Conservation (phyloP, 441 rosid species). For the Eugenia klotzschiana region DNA sequence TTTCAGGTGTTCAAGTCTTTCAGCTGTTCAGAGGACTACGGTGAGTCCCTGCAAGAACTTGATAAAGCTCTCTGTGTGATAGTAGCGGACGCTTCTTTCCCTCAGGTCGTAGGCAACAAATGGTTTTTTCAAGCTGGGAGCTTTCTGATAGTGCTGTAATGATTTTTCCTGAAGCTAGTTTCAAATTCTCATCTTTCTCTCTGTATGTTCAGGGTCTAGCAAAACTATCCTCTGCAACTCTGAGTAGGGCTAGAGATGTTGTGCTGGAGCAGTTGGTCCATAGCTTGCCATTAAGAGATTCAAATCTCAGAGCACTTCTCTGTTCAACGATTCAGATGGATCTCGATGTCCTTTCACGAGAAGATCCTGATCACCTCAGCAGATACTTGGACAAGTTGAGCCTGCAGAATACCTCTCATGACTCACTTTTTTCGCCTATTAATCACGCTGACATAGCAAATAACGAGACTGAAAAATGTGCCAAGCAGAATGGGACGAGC, state of each 20-base stretch:
- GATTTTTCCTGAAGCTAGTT: background rate
- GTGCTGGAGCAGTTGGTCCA: slow-evolving; percentile 31
- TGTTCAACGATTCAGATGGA: slow-evolving; percentile 43
- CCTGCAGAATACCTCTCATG: slow-evolving; percentile 8
- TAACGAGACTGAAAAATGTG: background rate
- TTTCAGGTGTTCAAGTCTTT: slow-evolving; percentile 38
- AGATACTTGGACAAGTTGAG: slow-evolving; percentile 25
- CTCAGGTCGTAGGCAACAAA: slow-evolving; percentile 34
- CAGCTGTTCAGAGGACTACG: slow-evolving; percentile 22
- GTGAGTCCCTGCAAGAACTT: slow-evolving; percentile 44
- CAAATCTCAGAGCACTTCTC: slow-evolving; percentile 45
- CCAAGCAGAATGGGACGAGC: slow-evolving; percentile 19
- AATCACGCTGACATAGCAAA: slow-evolving; percentile 1
- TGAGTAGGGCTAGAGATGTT: slow-evolving; percentile 29
- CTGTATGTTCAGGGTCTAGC: slow-evolving; percentile 42
- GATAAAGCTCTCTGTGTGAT: slow-evolving; percentile 43
- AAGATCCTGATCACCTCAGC: slow-evolving; percentile 12
- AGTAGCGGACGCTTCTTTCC: slow-evolving; percentile 44
- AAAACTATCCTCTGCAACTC: slow-evolving; percentile 39
- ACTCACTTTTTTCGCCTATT: background rate
- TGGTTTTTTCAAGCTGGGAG: background rate
- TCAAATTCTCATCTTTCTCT: background rate
- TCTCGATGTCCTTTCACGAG: slow-evolving; percentile 15
- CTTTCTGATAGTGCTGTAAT: background rate
- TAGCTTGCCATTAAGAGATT: slow-evolving; percentile 44